Conservation (phyloP, 1,139 yeast species). For the Taphrina deformans region DNA sequence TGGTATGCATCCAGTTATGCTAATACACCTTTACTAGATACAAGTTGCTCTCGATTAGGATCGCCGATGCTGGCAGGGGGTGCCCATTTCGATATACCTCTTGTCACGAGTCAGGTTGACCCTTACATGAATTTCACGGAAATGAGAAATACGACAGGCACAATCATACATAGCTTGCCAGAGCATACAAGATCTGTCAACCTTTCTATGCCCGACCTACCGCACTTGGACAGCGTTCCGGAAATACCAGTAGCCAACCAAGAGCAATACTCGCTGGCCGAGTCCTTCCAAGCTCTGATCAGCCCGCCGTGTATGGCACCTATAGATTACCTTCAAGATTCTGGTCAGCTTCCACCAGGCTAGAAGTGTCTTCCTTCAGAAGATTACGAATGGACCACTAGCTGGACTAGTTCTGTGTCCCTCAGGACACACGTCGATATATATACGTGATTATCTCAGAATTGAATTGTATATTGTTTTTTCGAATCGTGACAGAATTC, state of each 20-base stretch:
- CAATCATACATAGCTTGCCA: neutral
- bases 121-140: neutral
- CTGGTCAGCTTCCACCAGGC: neutral
- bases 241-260: neutral
- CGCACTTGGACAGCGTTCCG: conserved; percentile 1
- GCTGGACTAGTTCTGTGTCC: no score
- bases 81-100: neutral
- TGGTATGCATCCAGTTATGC: conserved; percentile 8
- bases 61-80: neutral
- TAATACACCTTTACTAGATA: conserved; percentile 3
- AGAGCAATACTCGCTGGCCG: neutral
- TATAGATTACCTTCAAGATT: neutral
- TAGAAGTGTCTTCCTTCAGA: no score
- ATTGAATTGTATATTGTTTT: neutral
- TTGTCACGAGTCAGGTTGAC: neutral
- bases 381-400: no score
- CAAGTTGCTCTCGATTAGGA: neutral
- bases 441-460: neutral
- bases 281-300: neutral
- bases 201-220: neutral
- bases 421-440: no score
- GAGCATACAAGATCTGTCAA: neutral
- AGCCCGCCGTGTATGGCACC: neutral
- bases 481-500: conserved; percentile 15
- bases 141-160: neutral